phyloP scores from a whole-genome alignment of 163 green algal species.

The Prototheca wickerhamii region DNA sequence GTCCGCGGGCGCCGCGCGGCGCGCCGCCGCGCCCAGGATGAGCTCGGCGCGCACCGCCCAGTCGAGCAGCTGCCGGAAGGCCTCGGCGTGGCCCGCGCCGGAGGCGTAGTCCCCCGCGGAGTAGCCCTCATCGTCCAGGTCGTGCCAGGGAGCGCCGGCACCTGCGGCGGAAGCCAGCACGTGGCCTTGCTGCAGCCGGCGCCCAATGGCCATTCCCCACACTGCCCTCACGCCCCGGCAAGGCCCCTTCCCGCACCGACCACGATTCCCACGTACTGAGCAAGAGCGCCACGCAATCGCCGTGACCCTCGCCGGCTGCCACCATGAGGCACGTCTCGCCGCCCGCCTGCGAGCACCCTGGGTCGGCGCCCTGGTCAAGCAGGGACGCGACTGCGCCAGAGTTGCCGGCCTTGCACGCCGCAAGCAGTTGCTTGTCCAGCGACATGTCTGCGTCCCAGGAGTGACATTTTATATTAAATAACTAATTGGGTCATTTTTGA shows the following conservation, averaged over 20 bases:
- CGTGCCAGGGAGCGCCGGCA: slow-evolving; percentile 78
- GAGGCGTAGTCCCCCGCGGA: slow-evolving; percentile 82
- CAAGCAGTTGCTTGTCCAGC: no score
- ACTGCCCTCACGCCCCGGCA: no score
- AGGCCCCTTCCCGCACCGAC: neutral
- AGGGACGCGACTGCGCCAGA: neutral
- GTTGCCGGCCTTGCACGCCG: slow-evolving; percentile 7
- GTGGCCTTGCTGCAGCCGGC: no score
- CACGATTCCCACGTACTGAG: slow-evolving; percentile 18
- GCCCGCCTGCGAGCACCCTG: neutral
- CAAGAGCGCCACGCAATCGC: slow-evolving; percentile 27
- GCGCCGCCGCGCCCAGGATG: slow-evolving; percentile 50
- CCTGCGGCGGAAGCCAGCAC: no score
- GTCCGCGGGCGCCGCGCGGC: slow-evolving; percentile 12
- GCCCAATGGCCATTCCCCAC: no score
- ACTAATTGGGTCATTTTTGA: no score
- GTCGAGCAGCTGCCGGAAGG: slow-evolving; percentile 66
- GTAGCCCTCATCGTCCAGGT: slow-evolving; percentile 60
- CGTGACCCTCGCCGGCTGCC: slow-evolving; percentile 31
- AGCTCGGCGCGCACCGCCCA: slow-evolving; percentile 72
- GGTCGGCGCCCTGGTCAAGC: slow-evolving; percentile 17
- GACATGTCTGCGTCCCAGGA: no score
- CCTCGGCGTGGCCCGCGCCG: slow-evolving; percentile 36
- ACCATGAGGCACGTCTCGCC: slow-evolving; percentile 46
- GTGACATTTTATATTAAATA: no score